Conservation (phyloP, 306 rosid species). For the Mimosa pudica region DNA sequence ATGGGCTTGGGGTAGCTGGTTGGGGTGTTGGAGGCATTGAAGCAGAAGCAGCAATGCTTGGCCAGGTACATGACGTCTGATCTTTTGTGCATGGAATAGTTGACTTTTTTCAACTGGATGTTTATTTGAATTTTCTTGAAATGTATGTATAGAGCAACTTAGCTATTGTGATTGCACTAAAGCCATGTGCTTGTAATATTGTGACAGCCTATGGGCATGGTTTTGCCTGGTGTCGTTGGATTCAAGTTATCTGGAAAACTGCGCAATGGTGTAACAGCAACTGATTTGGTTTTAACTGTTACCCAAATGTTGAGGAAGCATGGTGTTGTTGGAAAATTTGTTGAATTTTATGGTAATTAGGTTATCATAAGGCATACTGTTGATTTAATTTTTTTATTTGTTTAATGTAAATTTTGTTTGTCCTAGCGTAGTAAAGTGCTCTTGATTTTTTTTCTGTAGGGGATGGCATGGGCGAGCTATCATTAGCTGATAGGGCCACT, state of each 20-base stretch:
- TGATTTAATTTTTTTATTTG: background rate
- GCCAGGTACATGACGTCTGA: constrained; percentile 67
- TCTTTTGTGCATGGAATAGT: constrained; percentile 26
- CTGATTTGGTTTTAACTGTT: constrained; percentile 97
- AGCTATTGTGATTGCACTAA: constrained; percentile 36
- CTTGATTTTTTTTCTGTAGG: constrained; percentile 61
- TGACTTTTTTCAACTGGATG: constrained; percentile 8
- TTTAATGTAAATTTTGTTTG: background rate
- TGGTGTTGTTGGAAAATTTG: constrained; percentile 99
- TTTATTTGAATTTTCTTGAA: constrained; percentile 27
- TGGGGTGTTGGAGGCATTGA: constrained; percentile 99
- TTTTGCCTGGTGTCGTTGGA: constrained; percentile 99
- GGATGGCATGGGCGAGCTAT: constrained; percentile 85
- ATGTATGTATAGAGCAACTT: constrained; percentile 11
- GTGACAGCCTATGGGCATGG: constrained; percentile 98
- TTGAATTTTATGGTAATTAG: constrained; percentile 88
- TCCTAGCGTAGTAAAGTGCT: constrained; percentile 23
- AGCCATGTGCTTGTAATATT: constrained; percentile 39
- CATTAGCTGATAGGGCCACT: constrained; percentile 97
- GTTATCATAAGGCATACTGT: constrained; percentile 16
- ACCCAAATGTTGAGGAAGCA: constrained; percentile 98
- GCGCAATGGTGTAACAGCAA: constrained; percentile 92
- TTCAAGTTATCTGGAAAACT: constrained; percentile 93
- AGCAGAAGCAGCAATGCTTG: constrained; percentile 99
- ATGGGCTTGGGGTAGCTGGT: constrained; percentile 99